These are phyloP conservation scores for Emergomyces pasteurianus DNA, from an alignment of 2,329 filamentous ascomycete genomes.

Conservation along the genomic window DNA sequence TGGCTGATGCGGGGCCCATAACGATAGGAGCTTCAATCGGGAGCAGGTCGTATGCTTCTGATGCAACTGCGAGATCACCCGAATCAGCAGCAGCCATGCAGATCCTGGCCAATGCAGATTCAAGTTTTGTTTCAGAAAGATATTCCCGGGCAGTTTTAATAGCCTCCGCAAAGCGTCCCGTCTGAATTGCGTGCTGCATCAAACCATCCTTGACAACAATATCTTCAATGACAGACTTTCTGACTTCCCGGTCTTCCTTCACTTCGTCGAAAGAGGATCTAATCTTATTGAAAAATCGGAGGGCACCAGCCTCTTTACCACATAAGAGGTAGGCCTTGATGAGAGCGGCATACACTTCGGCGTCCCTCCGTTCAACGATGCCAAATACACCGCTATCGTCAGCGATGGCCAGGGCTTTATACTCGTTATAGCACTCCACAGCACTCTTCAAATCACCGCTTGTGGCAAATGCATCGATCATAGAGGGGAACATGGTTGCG, in stretches of 20 bases:
- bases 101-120: constrained; percentile 58
- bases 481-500: constrained; percentile 73
- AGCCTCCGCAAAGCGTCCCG: constrained; percentile 59
- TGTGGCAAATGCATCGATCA: constrained; percentile 88
- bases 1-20: constrained; percentile 56
- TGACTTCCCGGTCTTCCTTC: constrained; percentile 41
- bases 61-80: constrained; percentile 57
- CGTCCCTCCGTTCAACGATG: constrained; percentile 61
- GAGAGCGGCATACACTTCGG: constrained; percentile 78
- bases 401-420: constrained; percentile 75
- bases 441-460: constrained; percentile 74
- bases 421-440: constrained; percentile 91
- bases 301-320: constrained; percentile 66
- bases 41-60: constrained; percentile 52
- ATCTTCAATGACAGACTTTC: constrained; percentile 54
- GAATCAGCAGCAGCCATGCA: constrained; percentile 69
- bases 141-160: constrained; percentile 55
- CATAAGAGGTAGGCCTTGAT: constrained; percentile 79
- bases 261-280: constrained; percentile 42
- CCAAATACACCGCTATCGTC: constrained; percentile 62
- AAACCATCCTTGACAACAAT: constrained; percentile 62
- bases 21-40: constrained; percentile 40
- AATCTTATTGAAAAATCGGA: constrained; percentile 77
- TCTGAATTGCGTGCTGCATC: constrained; percentile 62
- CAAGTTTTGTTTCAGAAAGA: constrained; percentile 47